Evolutionary conservation across 2,329 filamentous ascomycete species (phyloP), one percentile per base, ranked within the genome.

Genomic region (Blastomyces emzantsi): DNA sequence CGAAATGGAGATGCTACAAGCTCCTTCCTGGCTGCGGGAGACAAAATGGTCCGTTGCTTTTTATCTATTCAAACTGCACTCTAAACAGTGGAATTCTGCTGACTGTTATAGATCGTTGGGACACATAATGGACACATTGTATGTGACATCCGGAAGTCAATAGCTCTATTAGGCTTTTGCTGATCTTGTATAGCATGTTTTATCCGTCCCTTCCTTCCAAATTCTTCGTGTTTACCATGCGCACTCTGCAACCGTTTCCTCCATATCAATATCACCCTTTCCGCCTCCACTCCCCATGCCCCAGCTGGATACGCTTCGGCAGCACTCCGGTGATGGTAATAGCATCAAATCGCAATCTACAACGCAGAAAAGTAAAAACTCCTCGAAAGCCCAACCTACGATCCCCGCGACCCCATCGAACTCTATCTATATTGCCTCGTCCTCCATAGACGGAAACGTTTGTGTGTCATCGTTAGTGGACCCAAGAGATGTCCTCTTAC

Each of bases 91-190:
- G 51, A 36, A 49, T 56, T 33, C 55, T 43, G 60, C 63, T 62
- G 62, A 62, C 25, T 39, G 39, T 67, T 67, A 59, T 77, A 93
- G 90, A 88, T 97, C 66, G 82, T 96, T 69, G 94, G 93, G 68
- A 97, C 94, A 41, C 93, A 99, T 75, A 96, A 96, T 78, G 94
- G 94, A 70, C 96, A 94, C 72, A 93, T 97, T 71, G 91, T 95
- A 82, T 81, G 88, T 79, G 58, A 60, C 22, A 41, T 22, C 36
- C 28, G 9, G 28, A 45, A 9, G 43, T 2, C 13, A 49, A 39
- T 52, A 60, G 56, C 54, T 30, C 57, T 60, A 45, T 62, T 52
- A 30, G 30, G 28, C 30, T 55, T 49, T 47, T 62, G 64, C 68
- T 73, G 58, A 70, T 65, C 49, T 61, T 45, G 49, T 64, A 33